Evolutionary conservation across 495 filamentous ascomycete species (phyloP), one percentile per base, ranked within the genome.

Genomic region (Acidomyces sp.): DNA sequence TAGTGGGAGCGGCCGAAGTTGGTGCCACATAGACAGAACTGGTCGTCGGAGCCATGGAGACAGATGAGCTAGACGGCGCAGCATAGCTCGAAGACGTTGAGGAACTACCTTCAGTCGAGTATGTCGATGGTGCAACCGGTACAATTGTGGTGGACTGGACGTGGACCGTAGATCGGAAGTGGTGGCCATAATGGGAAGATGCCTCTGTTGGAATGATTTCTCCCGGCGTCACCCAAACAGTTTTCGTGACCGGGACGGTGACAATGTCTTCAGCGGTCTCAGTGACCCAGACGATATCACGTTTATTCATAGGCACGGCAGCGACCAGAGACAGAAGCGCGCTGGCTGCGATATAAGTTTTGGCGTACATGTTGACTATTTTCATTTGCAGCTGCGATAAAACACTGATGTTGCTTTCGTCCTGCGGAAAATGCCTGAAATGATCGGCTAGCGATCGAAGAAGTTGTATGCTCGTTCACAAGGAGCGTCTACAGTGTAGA

Each of bases 251-350:
- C 10, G 55, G 37, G n/a, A 63, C 52, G 18, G 63, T 67, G 15
- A 53, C 46, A 29, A 52, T 41, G 7, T 52, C 58, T 27, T 59
- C 53, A 10, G 56, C 44, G 12, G 48, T 52, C 37, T 60, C 39
- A 7, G 59, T 62, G n/a, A 55, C 52, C 37, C 48, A 56, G 37
- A 63, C 58, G 17, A 58, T 16, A 32, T 59, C 52, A 25, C 61
- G 61, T 43, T 62, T 62, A 16, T 43, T 48, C 33, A 64, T 23
- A 12, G 60, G 62, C 28, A 55, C 52, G n/a, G 63, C 58, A 12
- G 51, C 51, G 39, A 48, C 52, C 17, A 60, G 7, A 26, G 52
- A 49, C 28, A 55, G 29, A 27, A 54, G 39, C 26, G 59, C 44
- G 15, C 48, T 44, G 44, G 49, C 46, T 6, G 52, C 51, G 44